These are phyloP conservation scores for Penicillium egyptiacum DNA, from an alignment of 495 filamentous ascomycete genomes.

Conservation along the genomic window DNA sequence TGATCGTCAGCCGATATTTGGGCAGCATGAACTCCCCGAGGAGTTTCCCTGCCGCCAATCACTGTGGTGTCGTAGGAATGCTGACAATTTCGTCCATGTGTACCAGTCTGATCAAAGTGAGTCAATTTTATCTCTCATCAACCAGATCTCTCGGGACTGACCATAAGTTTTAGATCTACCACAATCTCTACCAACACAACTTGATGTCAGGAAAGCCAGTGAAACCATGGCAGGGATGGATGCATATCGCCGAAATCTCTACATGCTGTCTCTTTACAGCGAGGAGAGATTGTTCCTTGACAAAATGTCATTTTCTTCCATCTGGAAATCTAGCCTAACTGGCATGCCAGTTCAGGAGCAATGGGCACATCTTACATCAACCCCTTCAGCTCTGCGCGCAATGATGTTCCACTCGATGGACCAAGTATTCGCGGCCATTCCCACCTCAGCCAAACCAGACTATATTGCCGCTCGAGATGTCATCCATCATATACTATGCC, in stretches of 20 bases:
- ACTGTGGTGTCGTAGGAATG: not conserved
- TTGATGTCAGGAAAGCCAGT: not conserved
- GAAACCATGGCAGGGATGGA: not conserved
- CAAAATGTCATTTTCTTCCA: slow-evolving; percentile 3
- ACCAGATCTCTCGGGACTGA: not conserved
- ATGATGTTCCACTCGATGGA: not conserved
- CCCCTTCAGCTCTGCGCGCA: not conserved
- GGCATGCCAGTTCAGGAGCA: not conserved
- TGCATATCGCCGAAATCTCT: slow-evolving; percentile 3
- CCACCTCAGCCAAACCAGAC: slow-evolving; percentile 1
- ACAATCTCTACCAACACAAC: not conserved
- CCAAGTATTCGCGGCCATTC: not conserved
- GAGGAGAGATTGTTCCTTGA: slow-evolving; percentile 2
- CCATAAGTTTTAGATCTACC: not conserved
- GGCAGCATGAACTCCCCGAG: slow-evolving; percentile 2
- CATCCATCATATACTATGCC: not conserved
- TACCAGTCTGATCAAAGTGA: not conserved
- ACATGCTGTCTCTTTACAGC: slow-evolving; percentile 5
- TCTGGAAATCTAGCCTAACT: not conserved
- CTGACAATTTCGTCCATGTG: not conserved
- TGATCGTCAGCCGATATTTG: slow-evolving; percentile 3
- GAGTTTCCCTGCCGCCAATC: not conserved
- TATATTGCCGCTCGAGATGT: slow-evolving; percentile 3
- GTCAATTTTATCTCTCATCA: not conserved
- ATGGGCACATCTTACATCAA: not conserved